phyloP scores from a whole-genome alignment of 371 early-diverging fungal species.

The Mortierella sp. region DNA sequence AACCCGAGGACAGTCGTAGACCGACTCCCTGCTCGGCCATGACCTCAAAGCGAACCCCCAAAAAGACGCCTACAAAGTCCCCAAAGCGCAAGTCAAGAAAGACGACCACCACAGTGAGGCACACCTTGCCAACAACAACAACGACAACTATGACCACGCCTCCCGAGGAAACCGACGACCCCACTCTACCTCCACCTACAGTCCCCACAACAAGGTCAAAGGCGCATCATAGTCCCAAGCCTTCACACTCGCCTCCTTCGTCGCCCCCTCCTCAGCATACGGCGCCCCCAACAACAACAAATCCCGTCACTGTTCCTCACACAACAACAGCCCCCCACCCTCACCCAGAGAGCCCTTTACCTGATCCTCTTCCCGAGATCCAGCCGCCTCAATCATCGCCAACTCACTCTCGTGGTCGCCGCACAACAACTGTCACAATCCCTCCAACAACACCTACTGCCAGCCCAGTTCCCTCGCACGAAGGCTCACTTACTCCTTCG shows the following conservation, averaged over 20 bases:
- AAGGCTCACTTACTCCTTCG: not conserved
- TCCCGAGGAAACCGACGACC: not conserved
- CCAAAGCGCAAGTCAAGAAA: conserved; percentile 13
- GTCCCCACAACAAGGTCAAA: not conserved
- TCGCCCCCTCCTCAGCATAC: not conserved
- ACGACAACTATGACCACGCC: conserved; percentile 8
- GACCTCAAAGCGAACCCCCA: not conserved
- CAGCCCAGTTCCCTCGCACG: not conserved
- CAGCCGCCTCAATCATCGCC: not conserved
- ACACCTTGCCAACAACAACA: conserved; percentile 14
- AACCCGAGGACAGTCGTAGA: not conserved
- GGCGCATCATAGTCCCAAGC: not conserved
- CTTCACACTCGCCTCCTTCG: not conserved
- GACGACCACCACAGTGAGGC: conserved; percentile 3
- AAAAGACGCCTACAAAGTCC: not conserved
- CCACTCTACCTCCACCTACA: not conserved
- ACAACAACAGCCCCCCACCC: not conserved
- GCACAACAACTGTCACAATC: not conserved
- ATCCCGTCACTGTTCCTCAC: not conserved
- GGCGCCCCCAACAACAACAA: not conserved
- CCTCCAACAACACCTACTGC: not conserved
- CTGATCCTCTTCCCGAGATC: not conserved
- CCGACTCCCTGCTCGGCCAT: not conserved
- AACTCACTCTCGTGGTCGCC: not conserved
- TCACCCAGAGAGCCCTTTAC: not conserved